Conservation (phyloP, 768 basidiomycete species). For the Cystofilobasidium ferigula region DNA sequence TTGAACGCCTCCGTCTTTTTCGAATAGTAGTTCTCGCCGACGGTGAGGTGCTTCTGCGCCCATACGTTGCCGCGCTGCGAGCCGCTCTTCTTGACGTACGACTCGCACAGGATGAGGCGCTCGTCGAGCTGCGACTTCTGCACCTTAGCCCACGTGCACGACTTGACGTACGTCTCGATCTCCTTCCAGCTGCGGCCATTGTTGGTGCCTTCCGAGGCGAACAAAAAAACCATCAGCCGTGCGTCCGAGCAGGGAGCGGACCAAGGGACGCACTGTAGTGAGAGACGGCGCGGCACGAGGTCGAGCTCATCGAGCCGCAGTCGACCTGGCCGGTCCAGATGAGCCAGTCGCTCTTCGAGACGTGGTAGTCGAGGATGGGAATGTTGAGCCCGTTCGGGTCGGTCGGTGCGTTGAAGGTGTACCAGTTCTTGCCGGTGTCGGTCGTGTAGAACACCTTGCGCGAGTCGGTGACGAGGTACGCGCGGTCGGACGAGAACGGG, state of each 20-base stretch:
- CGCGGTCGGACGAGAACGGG: slow-evolving; percentile 62
- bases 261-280: slow-evolving; percentile 46
- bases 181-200: slow-evolving; percentile 66
- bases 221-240: too few relatives aligned
- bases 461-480: slow-evolving; percentile 72
- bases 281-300: slow-evolving; percentile 62
- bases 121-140: slow-evolving; percentile 68
- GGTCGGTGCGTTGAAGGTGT: slow-evolving; percentile 48
- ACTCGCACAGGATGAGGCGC: slow-evolving; percentile 85
- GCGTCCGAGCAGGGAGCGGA: too few relatives aligned
- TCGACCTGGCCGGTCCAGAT: slow-evolving; percentile 77
- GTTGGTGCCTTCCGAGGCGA: slow-evolving; percentile 41
- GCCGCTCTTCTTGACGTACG: slow-evolving; percentile 68
- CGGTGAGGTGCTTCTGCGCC: slow-evolving; percentile 67
- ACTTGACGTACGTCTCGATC: slow-evolving; percentile 75
- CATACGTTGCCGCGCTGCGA: slow-evolving; percentile 52
- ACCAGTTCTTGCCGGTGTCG: slow-evolving; percentile 67
- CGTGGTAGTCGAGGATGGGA: slow-evolving; percentile 76
- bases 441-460: slow-evolving; percentile 65
- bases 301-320: slow-evolving; percentile 45
- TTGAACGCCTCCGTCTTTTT: slow-evolving; percentile 70
- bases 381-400: slow-evolving; percentile 69
- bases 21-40: slow-evolving; percentile 60
- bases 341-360: slow-evolving; percentile 59
- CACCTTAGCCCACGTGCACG: slow-evolving; percentile 87